Conservation (phyloP, 257 asterid genomes). For the Nicotiana noctiflora region DNA sequence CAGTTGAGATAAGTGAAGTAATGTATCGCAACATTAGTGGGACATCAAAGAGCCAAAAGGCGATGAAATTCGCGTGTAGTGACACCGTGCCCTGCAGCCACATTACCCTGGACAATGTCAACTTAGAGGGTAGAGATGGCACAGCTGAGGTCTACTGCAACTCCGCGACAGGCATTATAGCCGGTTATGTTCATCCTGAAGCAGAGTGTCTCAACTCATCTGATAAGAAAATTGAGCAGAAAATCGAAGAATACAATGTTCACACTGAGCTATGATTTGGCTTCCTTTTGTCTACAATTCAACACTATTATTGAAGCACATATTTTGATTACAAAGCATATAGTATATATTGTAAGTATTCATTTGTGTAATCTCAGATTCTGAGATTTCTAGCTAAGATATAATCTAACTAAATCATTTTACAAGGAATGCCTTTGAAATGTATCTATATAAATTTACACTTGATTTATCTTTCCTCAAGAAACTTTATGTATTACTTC, state of each 20-base stretch:
- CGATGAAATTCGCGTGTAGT: constrained; percentile 80
- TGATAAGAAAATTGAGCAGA: constrained; percentile 27
- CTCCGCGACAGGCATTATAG: constrained; percentile 56
- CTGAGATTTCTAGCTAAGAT: constrained; percentile 1
- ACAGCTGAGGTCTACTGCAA: constrained; percentile 66
- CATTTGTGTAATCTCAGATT: constrained; percentile 16
- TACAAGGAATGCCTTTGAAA: not conserved
- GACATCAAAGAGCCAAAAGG: constrained; percentile 45
- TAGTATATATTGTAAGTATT: not conserved
- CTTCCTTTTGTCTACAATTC: not conserved
- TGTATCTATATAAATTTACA: not conserved
- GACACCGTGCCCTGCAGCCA: constrained; percentile 66
- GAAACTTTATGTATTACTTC: not conserved
- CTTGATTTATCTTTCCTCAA: not conserved
- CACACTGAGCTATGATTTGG: constrained; percentile 59
- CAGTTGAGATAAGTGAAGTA: constrained; percentile 63
- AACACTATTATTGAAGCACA: not conserved
- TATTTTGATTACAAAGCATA: not conserved
- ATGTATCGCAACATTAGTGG: constrained; percentile 55
- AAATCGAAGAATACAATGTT: constrained; percentile 25
- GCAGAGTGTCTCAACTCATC: constrained; percentile 62
- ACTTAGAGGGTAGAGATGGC: constrained; percentile 51
- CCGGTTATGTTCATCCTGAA: constrained; percentile 67
- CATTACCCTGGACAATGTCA: constrained; percentile 56
- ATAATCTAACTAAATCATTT: not conserved